Evolutionary conservation across 2,329 filamentous ascomycete species (phyloP), one percentile per base, ranked within the genome.

Genomic region (Hirsutella rhossiliensis): DNA sequence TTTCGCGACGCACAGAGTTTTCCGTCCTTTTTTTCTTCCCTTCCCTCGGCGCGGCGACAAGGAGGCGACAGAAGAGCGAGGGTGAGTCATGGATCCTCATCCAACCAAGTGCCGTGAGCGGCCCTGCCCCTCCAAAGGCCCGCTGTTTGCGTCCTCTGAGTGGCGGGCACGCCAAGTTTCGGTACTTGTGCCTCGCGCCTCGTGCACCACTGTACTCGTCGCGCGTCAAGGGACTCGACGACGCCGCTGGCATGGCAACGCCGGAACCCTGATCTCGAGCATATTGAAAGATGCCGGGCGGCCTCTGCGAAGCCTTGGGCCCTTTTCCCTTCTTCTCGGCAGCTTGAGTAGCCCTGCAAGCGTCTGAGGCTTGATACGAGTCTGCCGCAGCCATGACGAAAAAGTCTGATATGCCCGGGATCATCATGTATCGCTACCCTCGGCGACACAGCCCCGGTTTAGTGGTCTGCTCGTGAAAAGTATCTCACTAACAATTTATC

Each of bases 401-500:
- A 62, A 61, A 55, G 55, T 57, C 53, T 48, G 51, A 55, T 53
- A 50, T 48, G 49, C 51, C 47, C 47, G 48, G 53, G 55, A 55
- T 61, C 56, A 47, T 41, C 54, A 47, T 54, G 54, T 56, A 50
- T 37, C 38, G 48, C 45, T 57, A 54, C 60, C 50, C 44, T 50
- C 54, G 50, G 49, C 50, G 44, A 50, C 50, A 45, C 50, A 53
- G 52, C 49, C 49, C 49, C 49, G 51, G 50, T 40, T 44, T 38
- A 41, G 41, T 45, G 47, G 46, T 43, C 40, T 46, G 43, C 50
- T 48, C 36, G 37, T 44, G 43, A 43, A n/a, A 64, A 52, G 63
- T 65, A 64, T 52, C 56, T 38, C 61, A 48, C 53, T 65, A 65
- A 65, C 62, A 65, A 63, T 64, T 63, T 56, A 40, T 42, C 43